phyloP scores from a whole-genome alignment of 1,139 yeast genomes.

The Taphrina sp. region DNA sequence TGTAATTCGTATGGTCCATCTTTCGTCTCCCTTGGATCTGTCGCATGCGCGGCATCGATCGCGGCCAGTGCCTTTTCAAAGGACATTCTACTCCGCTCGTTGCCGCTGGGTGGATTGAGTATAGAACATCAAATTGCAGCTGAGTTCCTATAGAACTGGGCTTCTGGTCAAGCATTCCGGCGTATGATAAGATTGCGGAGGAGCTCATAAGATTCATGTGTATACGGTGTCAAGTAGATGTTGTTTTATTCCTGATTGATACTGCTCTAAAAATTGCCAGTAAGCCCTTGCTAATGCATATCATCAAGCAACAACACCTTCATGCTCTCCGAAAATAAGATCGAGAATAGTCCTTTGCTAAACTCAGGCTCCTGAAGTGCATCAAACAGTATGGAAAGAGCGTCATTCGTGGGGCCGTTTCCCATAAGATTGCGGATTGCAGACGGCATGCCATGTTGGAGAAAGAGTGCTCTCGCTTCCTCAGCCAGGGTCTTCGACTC shows the following conservation, averaged over 20 bases:
- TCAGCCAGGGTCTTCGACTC: constrained; percentile 15
- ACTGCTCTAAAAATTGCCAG: too few species aligned
- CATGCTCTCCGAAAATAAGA: constrained; percentile 6
- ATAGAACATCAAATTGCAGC: too few species aligned
- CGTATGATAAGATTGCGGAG: background rate
- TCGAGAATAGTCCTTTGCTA: constrained; percentile 12
- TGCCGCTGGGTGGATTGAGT: too few species aligned
- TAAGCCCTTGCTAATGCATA: too few species aligned
- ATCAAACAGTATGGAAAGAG: constrained; percentile 21
- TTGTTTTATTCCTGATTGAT: too few species aligned
- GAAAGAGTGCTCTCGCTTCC: constrained; percentile 6
- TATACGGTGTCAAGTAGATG: too few species aligned
- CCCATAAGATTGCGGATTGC: constrained; percentile 29
- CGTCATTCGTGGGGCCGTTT: constrained; percentile 20
- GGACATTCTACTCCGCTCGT: constrained; percentile 19
- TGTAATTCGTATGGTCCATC: constrained; percentile 26
- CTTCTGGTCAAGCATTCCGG: background rate
- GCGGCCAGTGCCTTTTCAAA: constrained; percentile 11
- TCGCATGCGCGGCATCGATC: constrained; percentile 21
- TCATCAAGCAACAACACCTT: constrained; percentile 8
- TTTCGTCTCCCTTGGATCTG: constrained; percentile 10
- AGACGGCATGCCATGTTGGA: constrained; percentile 21
- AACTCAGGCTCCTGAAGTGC: constrained; percentile 19
- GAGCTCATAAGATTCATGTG: too few species aligned
- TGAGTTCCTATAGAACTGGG: background rate